Percentiles rank a stretch among this genome's conserved stretches.
Evolutionary conservation across 768 basidiomycete genomes (phyloP).

Genomic region (Mycena pura): DNA sequence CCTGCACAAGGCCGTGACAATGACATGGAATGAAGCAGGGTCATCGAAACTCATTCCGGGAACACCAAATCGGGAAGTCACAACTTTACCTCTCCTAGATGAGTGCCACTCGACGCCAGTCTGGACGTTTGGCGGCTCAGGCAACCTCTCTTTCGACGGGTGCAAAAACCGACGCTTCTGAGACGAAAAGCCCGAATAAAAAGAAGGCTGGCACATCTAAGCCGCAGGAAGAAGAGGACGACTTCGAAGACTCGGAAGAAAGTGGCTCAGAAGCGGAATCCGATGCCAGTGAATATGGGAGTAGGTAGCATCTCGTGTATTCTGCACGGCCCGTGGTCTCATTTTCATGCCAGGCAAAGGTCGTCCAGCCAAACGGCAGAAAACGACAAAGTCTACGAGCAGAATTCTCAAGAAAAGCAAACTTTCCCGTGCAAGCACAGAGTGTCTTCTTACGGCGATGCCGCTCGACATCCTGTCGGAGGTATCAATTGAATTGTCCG

Average conservation of each 20-base stretch:
- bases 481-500: constrained; percentile 16
- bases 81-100: too few species aligned
- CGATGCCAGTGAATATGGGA: constrained; percentile 6
- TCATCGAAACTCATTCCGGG: too few species aligned
- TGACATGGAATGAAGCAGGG: too few species aligned
- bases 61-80: too few species aligned
- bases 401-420: not conserved
- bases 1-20: not conserved
- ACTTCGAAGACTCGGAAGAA: constrained; percentile 5
- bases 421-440: constrained; percentile 2
- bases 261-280: constrained; percentile 4
- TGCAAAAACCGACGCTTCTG: not conserved
- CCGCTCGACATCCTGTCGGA: constrained; percentile 38
- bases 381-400: not conserved
- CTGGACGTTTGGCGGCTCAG: not conserved
- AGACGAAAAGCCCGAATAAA: not conserved
- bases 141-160: not conserved
- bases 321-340: not conserved
- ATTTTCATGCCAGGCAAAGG: not conserved
- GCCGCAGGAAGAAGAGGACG: constrained; percentile 23
- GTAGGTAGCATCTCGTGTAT: not conserved
- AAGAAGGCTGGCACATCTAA: not conserved
- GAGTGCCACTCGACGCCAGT: constrained; percentile 8
- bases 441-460: constrained; percentile 21
- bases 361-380: constrained; percentile 12